Conservation (phyloP, 73 alveolate species). For the Symbiodinium natans region DNA sequence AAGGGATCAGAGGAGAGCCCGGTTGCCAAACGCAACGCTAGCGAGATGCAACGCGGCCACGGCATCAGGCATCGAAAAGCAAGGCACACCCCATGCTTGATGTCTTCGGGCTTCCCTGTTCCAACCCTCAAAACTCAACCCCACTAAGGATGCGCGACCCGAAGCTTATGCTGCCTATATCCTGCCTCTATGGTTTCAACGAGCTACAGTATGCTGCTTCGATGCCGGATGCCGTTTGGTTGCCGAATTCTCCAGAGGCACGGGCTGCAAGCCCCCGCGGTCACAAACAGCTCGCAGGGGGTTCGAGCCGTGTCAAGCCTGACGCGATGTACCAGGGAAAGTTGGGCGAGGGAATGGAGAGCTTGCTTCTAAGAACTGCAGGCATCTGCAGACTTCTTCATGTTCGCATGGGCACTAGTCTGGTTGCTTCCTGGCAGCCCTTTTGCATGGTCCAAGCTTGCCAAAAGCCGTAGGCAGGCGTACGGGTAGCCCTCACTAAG, state of each 20-base stretch:
- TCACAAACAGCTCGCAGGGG: conserved; percentile 10
- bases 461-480: too few species aligned
- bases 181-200: not conserved
- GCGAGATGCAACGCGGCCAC: not conserved
- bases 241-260: not conserved
- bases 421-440: not conserved
- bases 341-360: not conserved
- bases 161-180: not conserved
- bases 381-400: not conserved
- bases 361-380: not conserved
- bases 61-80: not conserved
- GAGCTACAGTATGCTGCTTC: not conserved
- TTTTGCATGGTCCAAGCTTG: too few species aligned
- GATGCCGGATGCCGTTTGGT: not conserved
- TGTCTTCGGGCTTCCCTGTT: not conserved
- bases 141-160: not conserved
- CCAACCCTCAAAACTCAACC: not conserved
- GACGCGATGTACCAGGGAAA: too few species aligned
- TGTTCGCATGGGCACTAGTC: not conserved
- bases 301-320: too few species aligned
- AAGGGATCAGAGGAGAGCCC: not conserved
- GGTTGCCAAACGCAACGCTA: not conserved
- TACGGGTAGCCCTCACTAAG: too few species aligned
- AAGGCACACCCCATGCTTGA: not conserved
- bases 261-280: not conserved